Base-by-base conservation (phyloP, 192 early-diverging fungal genomes). In the Paraglomus brasilianum region DNA sequence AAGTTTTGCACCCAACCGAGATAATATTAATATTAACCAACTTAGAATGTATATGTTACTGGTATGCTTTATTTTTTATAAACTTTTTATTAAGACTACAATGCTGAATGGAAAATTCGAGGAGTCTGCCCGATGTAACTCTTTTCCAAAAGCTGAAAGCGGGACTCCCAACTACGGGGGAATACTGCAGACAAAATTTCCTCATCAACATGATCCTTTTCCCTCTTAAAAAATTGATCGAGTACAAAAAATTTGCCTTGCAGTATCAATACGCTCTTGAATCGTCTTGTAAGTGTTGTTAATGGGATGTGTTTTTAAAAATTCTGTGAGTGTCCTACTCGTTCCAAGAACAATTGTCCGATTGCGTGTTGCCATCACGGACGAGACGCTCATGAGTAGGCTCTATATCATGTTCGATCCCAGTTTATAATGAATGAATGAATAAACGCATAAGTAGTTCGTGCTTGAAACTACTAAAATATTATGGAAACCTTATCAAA, bases 401-500 rank as follows among this genome's bases (percentile, higher is more conserved):
- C 30, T 59, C 57, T 30, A 59, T 59, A 59, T 59, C 57, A 55
- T 59, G 30, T 59, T 59, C 57, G 41, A 59, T 59, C 57, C 57
- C 41, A 59, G 57, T 30, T 13, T 59, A 59, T 9, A n/a, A n/a
- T n/a, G n/a, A n/a, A n/a, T n/a, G n/a, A n/a, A 59, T 38, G 17
- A 59, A 36, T 59, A 59, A n/a, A n/a, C n/a, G n/a, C n/a, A n/a
- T n/a, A n/a, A n/a, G n/a, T n/a, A n/a, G n/a, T n/a, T n/a, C n/a
- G n/a, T n/a, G n/a, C 30, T 42, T 8, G 41, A 30, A 64, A 55
- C n/a, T 17, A 17, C 24, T 55, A 55, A 55, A 11, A 55, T 55
- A 55, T 55, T 55, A 55, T 55, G 7, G 52, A 55, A 55, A 55
- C 24, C 52, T 55, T 55, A 55, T 55, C 17, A 55, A 55, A 55